Evolutionary conservation across 164 flowering plant species (phyloP), one percentile per base, ranked within the genome.

Genomic region (Platanus orientalis): DNA sequence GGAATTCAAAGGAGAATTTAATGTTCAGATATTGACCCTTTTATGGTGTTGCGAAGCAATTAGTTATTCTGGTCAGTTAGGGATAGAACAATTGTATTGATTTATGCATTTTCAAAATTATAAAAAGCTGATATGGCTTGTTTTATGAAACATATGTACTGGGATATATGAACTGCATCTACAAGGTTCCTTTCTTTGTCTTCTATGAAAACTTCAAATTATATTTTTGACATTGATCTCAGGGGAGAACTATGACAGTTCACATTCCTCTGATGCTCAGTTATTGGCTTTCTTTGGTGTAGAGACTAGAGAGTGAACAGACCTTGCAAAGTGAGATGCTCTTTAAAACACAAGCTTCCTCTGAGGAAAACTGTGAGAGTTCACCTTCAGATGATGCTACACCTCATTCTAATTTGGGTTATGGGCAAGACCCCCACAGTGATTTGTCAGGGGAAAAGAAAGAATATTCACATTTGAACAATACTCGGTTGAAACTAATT

Each of bases 331-430:
- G 39, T 32, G 20, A 44, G n/a, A 13, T 24, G n/a, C n/a, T n/a
- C n/a, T n/a, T n/a, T n/a, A n/a, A n/a, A n/a, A n/a, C n/a, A n/a
- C n/a, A n/a, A n/a, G n/a, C n/a, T n/a, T n/a, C n/a, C n/a, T n/a
- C n/a, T n/a, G n/a, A n/a, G 19, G 52, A 28, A 63, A 63, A 27
- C n/a, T 14, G 19, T 63, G 58, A n/a, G 24, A 54, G 7, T 39
- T 21, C 50, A 52, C 58, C 58, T 63, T 40, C 66, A 34, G 49
- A 10, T 9, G 40, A 62, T 51, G 4, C 44, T 52, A 11, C 4
- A 26, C 58, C 66, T 63, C 28, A 13, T 39, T 42, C 32, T 20
- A 19, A 50, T 58, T 63, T 20, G 5, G 48, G 17, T 9, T 3
- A 63, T 54, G 66, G 24, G 39, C 50, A 13, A 24, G 30, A 34